Conservation (phyloP, 140 eudicot species). For the Anethum foeniculum region DNA sequence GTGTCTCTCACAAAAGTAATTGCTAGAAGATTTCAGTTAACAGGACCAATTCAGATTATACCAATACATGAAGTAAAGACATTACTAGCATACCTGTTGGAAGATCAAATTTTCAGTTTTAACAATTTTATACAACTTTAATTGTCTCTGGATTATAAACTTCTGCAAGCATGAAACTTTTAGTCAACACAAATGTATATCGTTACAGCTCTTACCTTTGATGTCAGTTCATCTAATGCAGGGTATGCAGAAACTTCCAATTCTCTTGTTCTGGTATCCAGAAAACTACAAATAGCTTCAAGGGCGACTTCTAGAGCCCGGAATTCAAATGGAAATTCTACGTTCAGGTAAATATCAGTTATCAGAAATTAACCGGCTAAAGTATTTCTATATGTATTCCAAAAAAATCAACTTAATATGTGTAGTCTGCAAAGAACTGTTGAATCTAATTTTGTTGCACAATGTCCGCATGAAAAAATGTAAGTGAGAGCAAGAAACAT, state of each 20-base stretch:
- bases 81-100: not conserved
- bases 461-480: too few relatives aligned
- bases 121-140: not conserved
- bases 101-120: not conserved
- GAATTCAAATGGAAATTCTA: constrained; percentile 85
- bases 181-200: not conserved
- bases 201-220: constrained; percentile 41
- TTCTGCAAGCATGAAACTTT: not conserved
- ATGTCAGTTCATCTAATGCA: constrained; percentile 86
- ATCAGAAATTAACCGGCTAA: not conserved
- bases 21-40: not conserved
- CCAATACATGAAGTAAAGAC: not conserved
- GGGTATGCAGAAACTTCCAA: constrained; percentile 83
- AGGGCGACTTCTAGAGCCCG: constrained; percentile 86
- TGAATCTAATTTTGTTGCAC: not conserved
- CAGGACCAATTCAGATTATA: not conserved
- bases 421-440: not conserved
- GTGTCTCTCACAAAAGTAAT: not conserved
- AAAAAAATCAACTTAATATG: not conserved
- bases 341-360: not conserved
- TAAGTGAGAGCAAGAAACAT: not conserved
- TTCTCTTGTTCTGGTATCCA: constrained; percentile 72
- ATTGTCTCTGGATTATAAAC: not conserved
- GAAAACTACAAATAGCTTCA: constrained; percentile 85
- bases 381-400: not conserved